phyloP scores from a whole-genome alignment of 306 rosid species.

The Sindora glabra region DNA sequence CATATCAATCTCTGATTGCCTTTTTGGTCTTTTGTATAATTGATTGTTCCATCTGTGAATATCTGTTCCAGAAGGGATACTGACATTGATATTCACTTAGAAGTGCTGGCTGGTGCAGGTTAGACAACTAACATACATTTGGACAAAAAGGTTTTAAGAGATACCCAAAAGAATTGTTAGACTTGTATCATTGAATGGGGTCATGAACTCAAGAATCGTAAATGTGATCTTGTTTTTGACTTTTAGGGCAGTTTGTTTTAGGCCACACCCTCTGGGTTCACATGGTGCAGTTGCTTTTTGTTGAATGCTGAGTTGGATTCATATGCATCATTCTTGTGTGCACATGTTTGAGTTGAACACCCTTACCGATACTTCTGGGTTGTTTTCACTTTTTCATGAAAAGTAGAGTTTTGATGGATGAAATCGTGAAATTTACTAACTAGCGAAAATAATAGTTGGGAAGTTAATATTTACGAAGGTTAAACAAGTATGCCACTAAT shows the following conservation, averaged over 20 bases:
- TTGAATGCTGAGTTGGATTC: constrained; percentile 8
- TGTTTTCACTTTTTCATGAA: too few species aligned
- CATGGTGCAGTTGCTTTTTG: constrained; percentile 1
- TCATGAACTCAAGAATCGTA: neutral
- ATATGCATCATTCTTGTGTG: neutral
- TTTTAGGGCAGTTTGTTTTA: neutral
- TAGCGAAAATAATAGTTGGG: too few species aligned
- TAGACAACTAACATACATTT: too few species aligned
- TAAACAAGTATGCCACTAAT: too few species aligned
- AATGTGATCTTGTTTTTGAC: neutral
- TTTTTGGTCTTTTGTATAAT: neutral
- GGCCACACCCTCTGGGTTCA: neutral
- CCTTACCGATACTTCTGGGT: too few species aligned
- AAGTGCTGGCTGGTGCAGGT: too few species aligned
- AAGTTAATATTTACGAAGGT: too few species aligned
- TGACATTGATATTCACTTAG: too few species aligned
- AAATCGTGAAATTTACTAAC: too few species aligned
- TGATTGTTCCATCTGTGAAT: neutral
- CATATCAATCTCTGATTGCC: neutral
- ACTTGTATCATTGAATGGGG: neutral
- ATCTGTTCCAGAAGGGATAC: neutral
- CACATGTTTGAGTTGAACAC: neutral
- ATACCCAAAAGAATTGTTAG: neutral
- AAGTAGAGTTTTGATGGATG: too few species aligned
- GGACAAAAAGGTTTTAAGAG: neutral